These are phyloP conservation scores for Alternaria panax DNA, from an alignment of 2,329 filamentous ascomycete species.

Conservation along the genomic window DNA sequence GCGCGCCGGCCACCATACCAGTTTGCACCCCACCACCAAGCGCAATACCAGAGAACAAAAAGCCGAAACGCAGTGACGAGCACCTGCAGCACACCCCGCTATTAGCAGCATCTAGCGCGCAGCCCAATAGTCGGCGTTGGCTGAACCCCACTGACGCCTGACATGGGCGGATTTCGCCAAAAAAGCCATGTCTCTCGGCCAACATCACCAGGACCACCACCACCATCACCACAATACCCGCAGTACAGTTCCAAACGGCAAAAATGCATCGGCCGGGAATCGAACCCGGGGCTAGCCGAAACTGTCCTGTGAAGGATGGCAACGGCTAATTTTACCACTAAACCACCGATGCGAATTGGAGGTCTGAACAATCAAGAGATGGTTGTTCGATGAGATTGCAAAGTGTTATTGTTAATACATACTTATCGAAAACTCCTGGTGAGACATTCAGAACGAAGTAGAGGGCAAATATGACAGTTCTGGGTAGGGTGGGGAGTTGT, in stretches of 20 bases:
- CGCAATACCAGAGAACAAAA: not conserved
- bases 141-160: not conserved
- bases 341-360: conserved; percentile 19
- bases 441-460: not conserved
- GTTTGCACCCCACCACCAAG: not conserved
- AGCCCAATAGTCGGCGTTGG: not conserved
- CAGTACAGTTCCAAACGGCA: not conserved
- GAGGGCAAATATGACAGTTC: not conserved
- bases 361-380: not conserved
- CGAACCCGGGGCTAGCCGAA: conserved; percentile 40
- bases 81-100: conserved; percentile 5
- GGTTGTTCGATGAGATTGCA: not conserved
- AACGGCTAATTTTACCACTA: conserved; percentile 42
- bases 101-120: not conserved
- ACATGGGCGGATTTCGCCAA: not conserved
- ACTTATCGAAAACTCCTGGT: no score
- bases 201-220: not conserved
- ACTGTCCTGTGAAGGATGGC: conserved; percentile 19
- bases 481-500: not conserved
- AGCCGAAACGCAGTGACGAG: not conserved
- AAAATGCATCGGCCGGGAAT: conserved; percentile 36
- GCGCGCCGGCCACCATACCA: not conserved
- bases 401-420: not conserved
- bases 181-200: not conserved
- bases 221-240: not conserved